These are phyloP conservation scores for Nothophaeocryptopus gaeumannii DNA, from an alignment of 2,329 filamentous ascomycete genomes.

Conservation along the genomic window DNA sequence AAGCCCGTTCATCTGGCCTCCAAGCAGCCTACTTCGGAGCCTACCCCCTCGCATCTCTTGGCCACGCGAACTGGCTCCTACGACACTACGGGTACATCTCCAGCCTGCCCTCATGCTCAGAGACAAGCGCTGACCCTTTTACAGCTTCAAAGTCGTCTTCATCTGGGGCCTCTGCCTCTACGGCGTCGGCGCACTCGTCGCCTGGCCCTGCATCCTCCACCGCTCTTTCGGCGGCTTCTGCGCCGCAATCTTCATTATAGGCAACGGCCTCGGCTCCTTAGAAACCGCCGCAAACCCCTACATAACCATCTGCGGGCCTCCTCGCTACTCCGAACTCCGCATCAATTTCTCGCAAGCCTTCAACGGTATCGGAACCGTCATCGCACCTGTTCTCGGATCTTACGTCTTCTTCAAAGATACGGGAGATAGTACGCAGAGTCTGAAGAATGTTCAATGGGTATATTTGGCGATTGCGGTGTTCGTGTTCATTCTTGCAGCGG, in stretches of 20 bases:
- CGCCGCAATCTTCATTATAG: constrained; percentile 56
- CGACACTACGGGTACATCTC: constrained; percentile 47
- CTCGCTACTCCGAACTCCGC: constrained; percentile 56
- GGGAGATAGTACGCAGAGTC: constrained; percentile 46
- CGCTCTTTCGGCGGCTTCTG: constrained; percentile 60
- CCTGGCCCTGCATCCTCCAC: constrained; percentile 58
- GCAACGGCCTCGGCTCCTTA: constrained; percentile 52
- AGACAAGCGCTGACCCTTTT: too few species aligned
- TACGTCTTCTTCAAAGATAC: constrained; percentile 61
- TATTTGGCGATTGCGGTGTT: constrained; percentile 63
- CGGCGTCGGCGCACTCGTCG: constrained; percentile 56
- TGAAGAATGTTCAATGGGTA: constrained; percentile 62
- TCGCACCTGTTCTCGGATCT: constrained; percentile 58
- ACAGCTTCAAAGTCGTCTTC: constrained; percentile 38
- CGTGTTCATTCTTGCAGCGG: constrained; percentile 54
- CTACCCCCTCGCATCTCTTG: constrained; percentile 49
- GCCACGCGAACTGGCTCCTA: constrained; percentile 40
- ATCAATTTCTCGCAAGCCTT: constrained; percentile 60
- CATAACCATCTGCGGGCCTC: constrained; percentile 57
- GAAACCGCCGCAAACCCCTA: constrained; percentile 60
- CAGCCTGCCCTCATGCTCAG: too few species aligned
- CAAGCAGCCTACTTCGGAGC: constrained; percentile 52
- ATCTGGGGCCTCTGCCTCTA: constrained; percentile 55
- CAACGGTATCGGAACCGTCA: constrained; percentile 57
- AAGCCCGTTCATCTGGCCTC: constrained; percentile 40